Evolutionary conservation across 1,139 yeast species (phyloP), one percentile per base, ranked within the genome.

Genomic region (Pneumocystis oryctolagi): DNA sequence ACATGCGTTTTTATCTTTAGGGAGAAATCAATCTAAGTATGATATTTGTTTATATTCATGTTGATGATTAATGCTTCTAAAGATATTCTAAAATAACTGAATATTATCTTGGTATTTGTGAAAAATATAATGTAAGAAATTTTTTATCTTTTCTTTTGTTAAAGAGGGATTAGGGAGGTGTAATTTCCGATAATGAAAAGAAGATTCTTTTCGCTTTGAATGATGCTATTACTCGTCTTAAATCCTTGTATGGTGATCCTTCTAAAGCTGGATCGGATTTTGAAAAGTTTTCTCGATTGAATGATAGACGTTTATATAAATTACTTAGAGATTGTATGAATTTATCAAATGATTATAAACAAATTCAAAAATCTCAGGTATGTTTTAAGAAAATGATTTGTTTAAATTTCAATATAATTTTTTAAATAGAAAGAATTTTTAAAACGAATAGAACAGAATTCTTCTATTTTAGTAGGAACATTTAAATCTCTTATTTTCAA

Each of bases 171-270:
- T 55, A 65, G 61, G 73, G 73, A 3, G 73, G 72, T 25, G 66
- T 70, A 8, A 37, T 37, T 14, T 71, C 71, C 35, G 72, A 71
- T 12, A 83, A 82, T 67, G 73, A 83, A 28, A 81, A 80, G 1
- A 83, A 82, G 65, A 79, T 84, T 0, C 75, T 84, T n/a, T 77
- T 76, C 37, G 87, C 95, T 94, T 69, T 89, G 14, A 73, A 83
- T 16, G 78, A 75, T 3, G 76, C 83, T 2, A 79, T 84, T 60
- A 86, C 90, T 47, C 31, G 55, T 25, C 55, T 47, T 47, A 47
- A 25, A 28, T 47, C 31, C 9, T 25, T 47, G 12, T 47, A 47
- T 25, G 55, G 55, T 0, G 82, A 78, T 14, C 77, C 78, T 0
- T 72, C 75, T 60, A 78, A 80, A 64, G 77, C 84, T 0, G 74